phyloP scores from a whole-genome alignment of 371 early-diverging fungal genomes.

The Lichtheimia ornata region DNA sequence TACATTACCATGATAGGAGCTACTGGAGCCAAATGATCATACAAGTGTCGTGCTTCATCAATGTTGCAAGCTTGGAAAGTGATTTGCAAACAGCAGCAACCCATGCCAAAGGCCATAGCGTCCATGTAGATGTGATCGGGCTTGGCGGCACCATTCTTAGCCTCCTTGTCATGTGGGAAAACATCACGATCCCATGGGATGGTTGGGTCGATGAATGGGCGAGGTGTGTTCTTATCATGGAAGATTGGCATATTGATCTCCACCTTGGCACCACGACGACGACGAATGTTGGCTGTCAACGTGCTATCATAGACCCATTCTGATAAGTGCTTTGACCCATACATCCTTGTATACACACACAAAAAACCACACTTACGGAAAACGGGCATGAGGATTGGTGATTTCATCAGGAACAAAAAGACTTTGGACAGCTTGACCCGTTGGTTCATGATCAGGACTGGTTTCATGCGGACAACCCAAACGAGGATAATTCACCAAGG shows the following conservation, averaged over 20 bases:
- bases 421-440: conserved; percentile 73
- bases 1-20: conserved; percentile 85
- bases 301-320: conserved; percentile 57
- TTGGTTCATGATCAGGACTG: conserved; percentile 70
- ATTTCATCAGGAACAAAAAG: conserved; percentile 94
- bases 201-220: conserved; percentile 89
- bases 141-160: conserved; percentile 74
- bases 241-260: conserved; percentile 88
- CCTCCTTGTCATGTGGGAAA: conserved; percentile 67
- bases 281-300: conserved; percentile 91
- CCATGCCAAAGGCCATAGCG: conserved; percentile 99
- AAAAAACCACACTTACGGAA: conserved; percentile 64
- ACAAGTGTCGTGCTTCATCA: conserved; percentile 90
- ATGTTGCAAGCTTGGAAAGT: conserved; percentile 98
- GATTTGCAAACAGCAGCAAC: conserved; percentile 98
- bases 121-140: conserved; percentile 98
- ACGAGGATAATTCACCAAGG: conserved; percentile 88
- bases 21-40: conserved; percentile 95
- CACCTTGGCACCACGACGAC: conserved; percentile 92
- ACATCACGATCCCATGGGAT: conserved; percentile 66
- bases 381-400: conserved; percentile 94
- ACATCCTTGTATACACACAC: not conserved
- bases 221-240: conserved; percentile 83
- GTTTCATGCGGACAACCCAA: conserved; percentile 82
- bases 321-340: not conserved